Evolutionary conservation across 2,329 filamentous ascomycete species (phyloP).

Genomic region (Ceratocystis cacaofunesta): DNA sequence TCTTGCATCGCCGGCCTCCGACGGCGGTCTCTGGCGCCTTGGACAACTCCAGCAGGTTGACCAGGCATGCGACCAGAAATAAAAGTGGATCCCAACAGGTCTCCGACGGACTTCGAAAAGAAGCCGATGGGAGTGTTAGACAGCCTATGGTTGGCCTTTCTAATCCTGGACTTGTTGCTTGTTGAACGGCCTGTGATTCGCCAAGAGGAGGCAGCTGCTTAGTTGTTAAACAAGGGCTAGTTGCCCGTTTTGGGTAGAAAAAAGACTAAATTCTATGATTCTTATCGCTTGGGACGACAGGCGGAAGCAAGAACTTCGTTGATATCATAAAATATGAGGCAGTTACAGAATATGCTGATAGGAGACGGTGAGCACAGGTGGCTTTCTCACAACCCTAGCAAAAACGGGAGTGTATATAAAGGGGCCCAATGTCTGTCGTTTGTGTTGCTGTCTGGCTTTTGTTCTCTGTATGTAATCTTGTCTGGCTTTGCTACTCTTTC

Average conservation of each 20-base stretch:
- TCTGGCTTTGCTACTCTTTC: not conserved
- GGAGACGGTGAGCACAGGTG: not conserved
- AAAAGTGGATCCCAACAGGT: not conserved
- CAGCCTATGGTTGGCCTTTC: not conserved
- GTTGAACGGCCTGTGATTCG: not conserved
- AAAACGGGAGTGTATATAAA: not conserved
- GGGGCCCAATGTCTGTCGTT: not conserved
- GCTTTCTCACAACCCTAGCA: not conserved
- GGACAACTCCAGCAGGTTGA: not conserved
- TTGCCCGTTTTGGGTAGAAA: not conserved
- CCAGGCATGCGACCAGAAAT: not conserved
- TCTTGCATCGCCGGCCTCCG: conserved; percentile 1
- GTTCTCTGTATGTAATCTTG: not conserved
- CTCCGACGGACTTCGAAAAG: conserved; percentile 4
- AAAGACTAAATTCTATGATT: not conserved
- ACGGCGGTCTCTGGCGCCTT: not conserved
- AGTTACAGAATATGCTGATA: not conserved
- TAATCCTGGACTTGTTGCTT: not conserved
- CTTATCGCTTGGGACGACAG: not conserved
- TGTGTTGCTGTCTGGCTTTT: not conserved
- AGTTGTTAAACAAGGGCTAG: no score
- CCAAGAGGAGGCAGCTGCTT: no score
- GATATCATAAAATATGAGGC: not conserved
- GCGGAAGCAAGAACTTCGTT: not conserved
- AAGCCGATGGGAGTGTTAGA: not conserved